Base-by-base conservation (phyloP, 441 rosid species). In the Corymbia citriodora region DNA sequence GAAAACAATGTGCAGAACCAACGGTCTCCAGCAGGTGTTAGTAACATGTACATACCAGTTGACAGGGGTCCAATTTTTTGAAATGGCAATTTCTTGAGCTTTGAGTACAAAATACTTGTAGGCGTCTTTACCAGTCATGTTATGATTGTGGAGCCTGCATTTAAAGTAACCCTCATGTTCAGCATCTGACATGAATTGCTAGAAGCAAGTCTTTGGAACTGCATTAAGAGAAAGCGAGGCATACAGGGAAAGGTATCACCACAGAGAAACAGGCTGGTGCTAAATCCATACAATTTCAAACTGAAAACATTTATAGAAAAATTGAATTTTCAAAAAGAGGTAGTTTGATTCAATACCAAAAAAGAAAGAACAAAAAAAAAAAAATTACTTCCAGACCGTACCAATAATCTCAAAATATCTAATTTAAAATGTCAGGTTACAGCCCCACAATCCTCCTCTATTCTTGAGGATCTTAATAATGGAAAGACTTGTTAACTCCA, bases 81-180 rank as follows among this genome's bases (percentile, higher is more conserved):
- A 94, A 88, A 97, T 95, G 9, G 99, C 99, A 61, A 98, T 96
- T 92, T 97, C 95, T 94, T 98, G 99, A 49, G 99, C 98, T 93
- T 93, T 95, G 88, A 97, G 95, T 74, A 98, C 99, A 92, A 98
- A 98, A 93, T 96, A 96, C 90, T 94, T 90, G 91, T 98, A 96
- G 18, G 99, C 99, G 12, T 95, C 97, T 93, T 95, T 95, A 52
- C 96, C 74, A 29, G 98, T 97, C 95, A 96, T 94, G 90, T 96
- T 97, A 57, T 87, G 95, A 90, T 88, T 93, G 19, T 87, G 92
- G 89, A 98, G 99, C 99, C 99, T 98, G 93, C 92, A 95, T 90
- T 91, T 83, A 87, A 83, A 92, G 87, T 70, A 81, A 74, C 87
- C 88, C 53, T 87, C 82, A 81, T 65, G 40, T 63, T 74, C 61